Percentiles rank a stretch among this genome's conserved stretches.
These are phyloP conservation scores for Ceratobasidium sp. DNA, from an alignment of 1,284 basidiomycete species.

Conservation along the genomic window DNA sequence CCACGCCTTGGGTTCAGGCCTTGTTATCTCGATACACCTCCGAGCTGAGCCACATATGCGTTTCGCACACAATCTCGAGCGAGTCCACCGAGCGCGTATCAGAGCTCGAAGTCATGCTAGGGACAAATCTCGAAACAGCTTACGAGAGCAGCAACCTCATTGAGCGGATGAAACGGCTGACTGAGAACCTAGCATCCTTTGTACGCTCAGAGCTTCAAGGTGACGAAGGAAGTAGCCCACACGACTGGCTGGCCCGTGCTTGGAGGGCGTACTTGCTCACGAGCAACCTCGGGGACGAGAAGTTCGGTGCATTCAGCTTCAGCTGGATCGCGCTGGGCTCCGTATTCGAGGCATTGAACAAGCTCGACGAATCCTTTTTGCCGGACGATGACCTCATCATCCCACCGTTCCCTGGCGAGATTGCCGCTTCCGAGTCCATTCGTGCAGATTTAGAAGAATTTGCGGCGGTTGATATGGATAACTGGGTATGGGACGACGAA, in stretches of 20 bases:
- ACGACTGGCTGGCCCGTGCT: conserved; percentile 36
- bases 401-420: neutral
- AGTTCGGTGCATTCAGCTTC: conserved; percentile 35
- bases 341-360: conserved; percentile 18
- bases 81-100: conserved; percentile 17
- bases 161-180: conserved; percentile 22
- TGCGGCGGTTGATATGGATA: neutral
- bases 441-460: conserved; percentile 7
- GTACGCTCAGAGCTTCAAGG: conserved; percentile 26
- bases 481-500: neutral
- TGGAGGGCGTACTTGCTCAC: conserved; percentile 26
- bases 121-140: conserved; percentile 38
- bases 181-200: conserved; percentile 7
- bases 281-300: neutral
- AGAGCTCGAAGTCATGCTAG: conserved; percentile 41
- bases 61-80: conserved; percentile 23
- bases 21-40: conserved; percentile 26
- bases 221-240: neutral
- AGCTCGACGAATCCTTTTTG: conserved; percentile 3
- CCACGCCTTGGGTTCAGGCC: conserved; percentile 16
- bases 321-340: neutral
- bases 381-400: neutral
- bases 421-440: neutral
- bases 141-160: conserved; percentile 21
- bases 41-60: conserved; percentile 45